Percentiles rank a stretch among this genome's conserved stretches.
Conservation (phyloP, 768 basidiomycete species). For the Tylopilus vinaceipallidus region DNA sequence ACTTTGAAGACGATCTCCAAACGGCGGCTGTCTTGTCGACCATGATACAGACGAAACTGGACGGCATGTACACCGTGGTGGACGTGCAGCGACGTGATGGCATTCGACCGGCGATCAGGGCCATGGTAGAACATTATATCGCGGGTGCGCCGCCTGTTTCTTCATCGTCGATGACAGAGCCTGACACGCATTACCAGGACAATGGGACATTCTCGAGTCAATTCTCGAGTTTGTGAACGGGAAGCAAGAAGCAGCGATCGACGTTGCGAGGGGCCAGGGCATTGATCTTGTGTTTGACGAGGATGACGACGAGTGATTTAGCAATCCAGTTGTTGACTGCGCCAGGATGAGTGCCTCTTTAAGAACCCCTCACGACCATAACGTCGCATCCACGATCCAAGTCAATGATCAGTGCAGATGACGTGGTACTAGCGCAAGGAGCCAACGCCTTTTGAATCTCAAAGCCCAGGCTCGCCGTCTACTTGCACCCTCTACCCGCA, state of each 20-base stretch:
- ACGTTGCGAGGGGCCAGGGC: constrained; percentile 49
- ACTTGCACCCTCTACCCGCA: too few relatives aligned
- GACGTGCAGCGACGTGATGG: constrained; percentile 14
- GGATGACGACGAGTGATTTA: constrained; percentile 10
- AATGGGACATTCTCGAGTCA: constrained; percentile 54
- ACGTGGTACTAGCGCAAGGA: too few relatives aligned
- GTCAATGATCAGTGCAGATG: too few relatives aligned
- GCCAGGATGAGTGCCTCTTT: too few relatives aligned
- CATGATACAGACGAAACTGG: constrained; percentile 57
- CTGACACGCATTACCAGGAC: constrained; percentile 39
- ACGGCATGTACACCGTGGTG: constrained; percentile 44
- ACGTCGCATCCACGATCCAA: too few relatives aligned
- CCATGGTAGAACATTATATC: constrained; percentile 69
- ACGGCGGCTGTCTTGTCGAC: constrained; percentile 61
- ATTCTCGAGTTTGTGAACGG: constrained; percentile 47
- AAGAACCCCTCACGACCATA: too few relatives aligned
- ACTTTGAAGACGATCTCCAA: constrained; percentile 65
- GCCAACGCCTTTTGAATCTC: too few relatives aligned
- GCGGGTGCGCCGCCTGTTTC: constrained; percentile 49
- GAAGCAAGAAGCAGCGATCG: constrained; percentile 48
- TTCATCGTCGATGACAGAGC: background rate
- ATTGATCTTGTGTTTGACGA: constrained; percentile 53
- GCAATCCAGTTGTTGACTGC: too few relatives aligned
- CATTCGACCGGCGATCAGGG: constrained; percentile 54
- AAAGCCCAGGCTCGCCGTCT: too few relatives aligned